Evolutionary conservation across 2,329 filamentous ascomycete species (phyloP), one percentile per base, ranked within the genome.

Genomic region (Sordariomycetes sp.): DNA sequence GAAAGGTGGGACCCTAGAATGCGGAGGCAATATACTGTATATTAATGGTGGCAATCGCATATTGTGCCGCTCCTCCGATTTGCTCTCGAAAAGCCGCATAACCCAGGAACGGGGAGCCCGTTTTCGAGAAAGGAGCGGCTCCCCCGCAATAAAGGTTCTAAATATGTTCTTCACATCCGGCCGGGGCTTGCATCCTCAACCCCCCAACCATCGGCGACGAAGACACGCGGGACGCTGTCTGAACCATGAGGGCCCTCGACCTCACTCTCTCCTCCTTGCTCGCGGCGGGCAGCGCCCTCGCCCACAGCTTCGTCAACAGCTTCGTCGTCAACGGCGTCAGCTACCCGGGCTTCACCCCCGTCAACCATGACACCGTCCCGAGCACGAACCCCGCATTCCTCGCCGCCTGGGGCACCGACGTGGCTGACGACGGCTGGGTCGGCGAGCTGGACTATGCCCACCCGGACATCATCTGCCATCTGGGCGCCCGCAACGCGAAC

Each of bases 281-380:
- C 37, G n/a, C 34, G 20, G 7, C 20, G 48, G 22, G 20, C 16
- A 51, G 16, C 18, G 51, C 25, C 52, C 8, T 12, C 37, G 57
- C 35, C 7, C 57, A 81, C 61, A 78, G 79, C 40, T 76, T 75
- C 59, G 72, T 81, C 57, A 71, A 74, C 59, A 72, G 69, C 53
- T 54, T 54, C 57, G 28, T 54, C 24, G 24, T 58, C 37, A 28
- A 58, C 24, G 51, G 51, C 8, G 69, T 64, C 55, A 60, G 64
- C 55, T 58, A 63, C 57, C 54, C 40, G 43, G 50, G 58, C 34
- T 54, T 54, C 52, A 60, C 64, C 57, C 66, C 67, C 24, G 4
- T 14, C 2, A 53, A 53, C 12, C 51, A 53, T 24, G 12, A 50
- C 54, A 64, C 64, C 54, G 61, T 34, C 16, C 55, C 55, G 5